Percentiles rank a stretch among this genome's conserved stretches.
Evolutionary conservation across 768 basidiomycete species (phyloP).

Genomic region (Thelephora aurantiotincta): DNA sequence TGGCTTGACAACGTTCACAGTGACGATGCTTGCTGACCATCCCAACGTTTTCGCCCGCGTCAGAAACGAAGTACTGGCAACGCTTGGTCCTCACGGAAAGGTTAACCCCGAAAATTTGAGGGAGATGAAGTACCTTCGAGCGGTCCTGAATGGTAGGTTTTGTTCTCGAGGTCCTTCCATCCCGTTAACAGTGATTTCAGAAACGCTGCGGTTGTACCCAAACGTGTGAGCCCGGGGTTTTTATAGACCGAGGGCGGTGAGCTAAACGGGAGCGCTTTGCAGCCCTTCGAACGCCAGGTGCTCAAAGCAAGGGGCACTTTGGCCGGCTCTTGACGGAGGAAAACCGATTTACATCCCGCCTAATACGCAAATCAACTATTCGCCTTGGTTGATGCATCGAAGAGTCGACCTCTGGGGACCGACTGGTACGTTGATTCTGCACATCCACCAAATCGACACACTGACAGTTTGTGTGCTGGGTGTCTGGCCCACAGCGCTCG

Average conservation of each 20-base stretch:
- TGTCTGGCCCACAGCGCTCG: too few species aligned
- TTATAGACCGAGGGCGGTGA: not conserved
- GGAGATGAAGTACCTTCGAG: slow-evolving; percentile 20
- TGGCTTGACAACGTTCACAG: slow-evolving; percentile 17
- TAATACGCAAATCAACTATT: slow-evolving; percentile 22
- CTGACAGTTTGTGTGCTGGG: too few species aligned
- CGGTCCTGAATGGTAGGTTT: slow-evolving; percentile 21
- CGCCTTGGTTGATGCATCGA: slow-evolving; percentile 43
- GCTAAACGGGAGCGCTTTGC: not conserved
- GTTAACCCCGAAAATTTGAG: slow-evolving; percentile 21
- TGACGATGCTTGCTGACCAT: slow-evolving; percentile 20
- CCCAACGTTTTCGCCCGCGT: slow-evolving; percentile 17
- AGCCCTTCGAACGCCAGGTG: slow-evolving; percentile 4
- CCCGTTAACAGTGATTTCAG: slow-evolving; percentile 11
- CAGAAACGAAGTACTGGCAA: slow-evolving; percentile 19
- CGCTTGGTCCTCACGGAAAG: slow-evolving; percentile 13
- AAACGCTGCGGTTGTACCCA: slow-evolving; percentile 27
- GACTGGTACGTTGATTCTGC: slow-evolving; percentile 27
- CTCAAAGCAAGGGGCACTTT: slow-evolving; percentile 6
- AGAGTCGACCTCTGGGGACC: slow-evolving; percentile 54
- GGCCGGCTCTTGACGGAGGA: slow-evolving; percentile 9
- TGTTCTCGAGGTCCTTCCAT: not conserved
- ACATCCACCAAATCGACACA: not conserved
- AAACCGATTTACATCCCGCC: slow-evolving; percentile 28
- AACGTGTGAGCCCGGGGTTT: slow-evolving; percentile 14